phyloP scores from a whole-genome alignment of 805 yeast species.

The Clavispora asparagi region DNA sequence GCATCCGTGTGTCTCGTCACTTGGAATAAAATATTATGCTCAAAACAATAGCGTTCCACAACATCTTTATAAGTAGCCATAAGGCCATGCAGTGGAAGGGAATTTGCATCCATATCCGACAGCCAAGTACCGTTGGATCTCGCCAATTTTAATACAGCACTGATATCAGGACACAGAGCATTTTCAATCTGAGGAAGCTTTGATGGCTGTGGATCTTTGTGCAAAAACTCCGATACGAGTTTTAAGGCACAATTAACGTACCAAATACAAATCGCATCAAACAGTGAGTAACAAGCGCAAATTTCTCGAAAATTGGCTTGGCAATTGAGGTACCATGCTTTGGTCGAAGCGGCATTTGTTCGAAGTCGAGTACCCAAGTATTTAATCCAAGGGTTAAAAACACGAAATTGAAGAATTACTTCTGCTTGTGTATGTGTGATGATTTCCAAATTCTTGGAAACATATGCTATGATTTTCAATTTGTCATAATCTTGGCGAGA shows the following conservation, averaged over 20 bases:
- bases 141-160: not conserved
- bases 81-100: constrained; percentile 41
- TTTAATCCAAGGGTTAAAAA: constrained; percentile 36
- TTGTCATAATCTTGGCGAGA: not conserved
- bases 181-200: not conserved
- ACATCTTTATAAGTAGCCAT: constrained; percentile 58
- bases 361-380: constrained; percentile 8
- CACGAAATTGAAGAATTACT: constrained; percentile 23
- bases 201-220: not conserved
- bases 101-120: constrained; percentile 6
- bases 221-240: not conserved
- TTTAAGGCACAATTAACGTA: not conserved
- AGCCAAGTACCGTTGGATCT: not conserved
- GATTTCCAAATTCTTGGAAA: not conserved
- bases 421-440: constrained; percentile 7
- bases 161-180: not conserved
- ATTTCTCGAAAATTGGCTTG: not conserved
- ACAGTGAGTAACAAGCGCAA: not conserved
- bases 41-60: constrained; percentile 54
- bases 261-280: not conserved
- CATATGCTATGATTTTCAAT: not conserved
- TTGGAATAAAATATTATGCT: constrained; percentile 40
- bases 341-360: not conserved
- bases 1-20: constrained; percentile 24
- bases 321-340: not conserved